phyloP scores from a whole-genome alignment of 2,329 filamentous ascomycete species.

The Venturiaceae sp. region DNA sequence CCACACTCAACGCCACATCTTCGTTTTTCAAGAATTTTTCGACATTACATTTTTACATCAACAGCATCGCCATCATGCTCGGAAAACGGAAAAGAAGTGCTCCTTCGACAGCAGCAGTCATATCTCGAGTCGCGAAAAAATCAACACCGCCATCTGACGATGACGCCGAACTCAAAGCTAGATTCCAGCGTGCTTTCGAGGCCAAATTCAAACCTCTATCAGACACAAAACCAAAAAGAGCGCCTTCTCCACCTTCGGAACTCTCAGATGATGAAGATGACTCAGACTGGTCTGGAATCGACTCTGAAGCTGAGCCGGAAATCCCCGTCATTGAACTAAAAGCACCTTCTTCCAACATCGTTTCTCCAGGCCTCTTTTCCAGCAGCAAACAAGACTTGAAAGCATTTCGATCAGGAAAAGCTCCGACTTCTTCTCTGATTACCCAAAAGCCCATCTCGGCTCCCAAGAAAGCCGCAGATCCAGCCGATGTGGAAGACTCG shows the following conservation, averaged over 20 bases:
- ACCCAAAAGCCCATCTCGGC: conserved; percentile 29
- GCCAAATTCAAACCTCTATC: conserved; percentile 69
- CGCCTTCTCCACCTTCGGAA: conserved; percentile 15
- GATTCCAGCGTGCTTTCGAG: conserved; percentile 81
- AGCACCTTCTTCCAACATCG: conserved; percentile 11
- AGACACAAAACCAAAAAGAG: conserved; percentile 24
- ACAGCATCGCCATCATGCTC: conserved; percentile 28
- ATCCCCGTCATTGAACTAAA: conserved; percentile 36
- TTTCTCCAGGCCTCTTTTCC: conserved; percentile 16
- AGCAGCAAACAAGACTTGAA: conserved; percentile 53
- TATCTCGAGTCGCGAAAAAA: conserved; percentile 6
- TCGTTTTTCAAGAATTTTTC: neutral
- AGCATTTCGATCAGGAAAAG: conserved; percentile 51
- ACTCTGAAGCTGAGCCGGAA: conserved; percentile 35
- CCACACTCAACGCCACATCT: neutral
- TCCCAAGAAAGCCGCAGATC: conserved; percentile 15
- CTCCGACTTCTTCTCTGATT: conserved; percentile 9
- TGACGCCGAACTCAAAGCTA: conserved; percentile 51
- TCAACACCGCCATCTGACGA: conserved; percentile 16
- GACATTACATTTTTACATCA: neutral
- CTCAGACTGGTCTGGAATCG: conserved; percentile 56
- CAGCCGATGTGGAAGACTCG: conserved; percentile 46
- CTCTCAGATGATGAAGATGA: conserved; percentile 21
- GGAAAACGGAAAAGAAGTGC: conserved; percentile 34
- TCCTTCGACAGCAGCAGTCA: conserved; percentile 2